Conservation (phyloP, 192 early-diverging fungal genomes). For the Coemansia sp. region DNA sequence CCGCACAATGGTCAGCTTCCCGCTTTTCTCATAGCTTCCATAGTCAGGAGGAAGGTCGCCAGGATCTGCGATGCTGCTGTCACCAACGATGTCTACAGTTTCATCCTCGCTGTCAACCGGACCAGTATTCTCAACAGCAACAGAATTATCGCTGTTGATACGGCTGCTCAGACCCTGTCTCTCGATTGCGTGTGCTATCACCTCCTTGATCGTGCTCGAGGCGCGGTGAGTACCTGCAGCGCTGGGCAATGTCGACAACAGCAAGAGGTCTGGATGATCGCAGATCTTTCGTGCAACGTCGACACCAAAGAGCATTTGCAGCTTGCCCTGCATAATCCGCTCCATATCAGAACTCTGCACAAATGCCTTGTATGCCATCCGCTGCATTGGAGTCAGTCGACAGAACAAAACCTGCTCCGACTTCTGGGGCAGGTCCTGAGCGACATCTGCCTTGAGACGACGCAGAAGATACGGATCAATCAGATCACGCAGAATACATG, state of each 20-base stretch:
- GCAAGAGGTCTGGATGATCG: conserved; percentile 86
- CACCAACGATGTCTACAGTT: neutral
- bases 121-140: neutral
- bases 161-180: no score
- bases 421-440: conserved; percentile 85
- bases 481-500: conserved; percentile 83
- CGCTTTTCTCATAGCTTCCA: conserved; percentile 57
- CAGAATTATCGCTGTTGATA: neutral
- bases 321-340: conserved; percentile 73
- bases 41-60: conserved; percentile 35
- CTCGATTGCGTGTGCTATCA: neutral
- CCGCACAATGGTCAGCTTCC: conserved; percentile 90
- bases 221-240: conserved; percentile 25
- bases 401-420: conserved; percentile 93
- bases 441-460: conserved; percentile 91
- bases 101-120: conserved; percentile 22
- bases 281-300: conserved; percentile 95
- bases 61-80: no score
- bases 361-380: conserved; percentile 70
- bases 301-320: conserved; percentile 86
- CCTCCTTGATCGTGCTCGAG: conserved; percentile 13
- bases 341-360: conserved; percentile 72
- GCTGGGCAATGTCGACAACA: conserved; percentile 32
- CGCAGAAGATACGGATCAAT: conserved; percentile 93
- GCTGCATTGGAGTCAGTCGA: conserved; percentile 75